Evolutionary conservation across 352 stramenopile genomes (phyloP), one percentile per base, ranked within the genome.

Genomic region (Phytophthora litchii): DNA sequence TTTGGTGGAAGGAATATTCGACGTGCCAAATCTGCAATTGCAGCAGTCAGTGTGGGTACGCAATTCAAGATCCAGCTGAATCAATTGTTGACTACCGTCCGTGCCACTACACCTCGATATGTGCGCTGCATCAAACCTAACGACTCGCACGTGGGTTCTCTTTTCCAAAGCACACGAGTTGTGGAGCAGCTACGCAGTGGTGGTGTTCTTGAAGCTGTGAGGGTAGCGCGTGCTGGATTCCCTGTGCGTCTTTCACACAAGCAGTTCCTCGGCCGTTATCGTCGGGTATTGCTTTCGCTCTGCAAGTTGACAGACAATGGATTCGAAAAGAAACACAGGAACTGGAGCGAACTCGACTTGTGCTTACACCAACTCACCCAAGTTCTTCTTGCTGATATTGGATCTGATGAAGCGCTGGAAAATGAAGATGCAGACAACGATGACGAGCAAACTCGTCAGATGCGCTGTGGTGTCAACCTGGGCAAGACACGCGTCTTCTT

Each of bases 111-210:
- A 20, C 96, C 97, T 36, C 96, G 99, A 75, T 99, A 99, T 74
- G 94, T 99, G 51, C 94, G 97, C 54, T 99, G 98, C 69, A 89
- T 99, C 34, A 99, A 99, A 67, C 97, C 97, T 27, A 99, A 99
- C 67, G 95, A 99, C 73, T 55, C 34, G 1, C 89, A 89, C 47
- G 60, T 74, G 25, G 55, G 68, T n/a, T 76, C 75, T 2, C 38
- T 70, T 17, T 99, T 99, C 60, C 41, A 80, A 37, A 77, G 72
- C 13, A 54, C 60, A 6, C 80, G 86, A 32, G 80, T 95, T 10
- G 77, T 95, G 7, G 87, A 96, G 42, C 89, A 97, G 53, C 65
- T 97, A 11, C 82, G 83, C 21, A 93, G 86, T 48, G 87, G 85
- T 9, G 89, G 89, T 23, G 89, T 97, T 31, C 66, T 97, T 13